Percentiles rank a stretch among this genome's conserved stretches.
These are phyloP conservation scores for Boeremia lycopersici DNA, from an alignment of 2,329 filamentous ascomycete genomes.

Conservation along the genomic window DNA sequence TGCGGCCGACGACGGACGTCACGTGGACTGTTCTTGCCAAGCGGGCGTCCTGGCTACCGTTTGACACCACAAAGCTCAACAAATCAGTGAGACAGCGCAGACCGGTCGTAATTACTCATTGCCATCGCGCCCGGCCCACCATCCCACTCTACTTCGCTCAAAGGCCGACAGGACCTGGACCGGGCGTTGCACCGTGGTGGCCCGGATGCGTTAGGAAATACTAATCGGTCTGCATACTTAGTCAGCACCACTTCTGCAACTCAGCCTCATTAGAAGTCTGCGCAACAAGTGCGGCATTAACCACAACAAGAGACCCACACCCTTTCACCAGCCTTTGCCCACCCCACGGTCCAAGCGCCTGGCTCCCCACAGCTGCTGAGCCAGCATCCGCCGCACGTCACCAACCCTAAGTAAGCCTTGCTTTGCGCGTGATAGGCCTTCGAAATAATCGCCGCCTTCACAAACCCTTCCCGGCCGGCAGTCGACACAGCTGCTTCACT, in stretches of 20 bases:
- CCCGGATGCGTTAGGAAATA: conserved; percentile 13
- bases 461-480: conserved; percentile 18
- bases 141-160: conserved; percentile 20
- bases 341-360: conserved; percentile 17
- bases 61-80: conserved; percentile 10
- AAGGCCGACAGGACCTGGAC: conserved; percentile 15
- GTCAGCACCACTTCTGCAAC: conserved; percentile 9
- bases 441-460: conserved; percentile 8
- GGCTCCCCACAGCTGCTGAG: conserved; percentile 16
- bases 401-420: conserved; percentile 7
- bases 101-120: conserved; percentile 19
- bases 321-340: conserved; percentile 12
- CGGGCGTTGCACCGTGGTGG: conserved; percentile 13
- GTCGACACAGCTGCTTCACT: conserved; percentile 3
- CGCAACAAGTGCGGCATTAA: conserved; percentile 19
- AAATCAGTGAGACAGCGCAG: conserved; percentile 12
- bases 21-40: conserved; percentile 5
- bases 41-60: background rate
- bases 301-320: conserved; percentile 10
- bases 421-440: conserved; percentile 12
- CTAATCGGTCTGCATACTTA: conserved; percentile 5
- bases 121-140: conserved; percentile 16
- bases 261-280: conserved; percentile 12
- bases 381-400: conserved; percentile 9
- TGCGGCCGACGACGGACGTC: background rate